phyloP scores from a whole-genome alignment of 139 green algal species.

The Edaphochlamys debaryana region DNA sequence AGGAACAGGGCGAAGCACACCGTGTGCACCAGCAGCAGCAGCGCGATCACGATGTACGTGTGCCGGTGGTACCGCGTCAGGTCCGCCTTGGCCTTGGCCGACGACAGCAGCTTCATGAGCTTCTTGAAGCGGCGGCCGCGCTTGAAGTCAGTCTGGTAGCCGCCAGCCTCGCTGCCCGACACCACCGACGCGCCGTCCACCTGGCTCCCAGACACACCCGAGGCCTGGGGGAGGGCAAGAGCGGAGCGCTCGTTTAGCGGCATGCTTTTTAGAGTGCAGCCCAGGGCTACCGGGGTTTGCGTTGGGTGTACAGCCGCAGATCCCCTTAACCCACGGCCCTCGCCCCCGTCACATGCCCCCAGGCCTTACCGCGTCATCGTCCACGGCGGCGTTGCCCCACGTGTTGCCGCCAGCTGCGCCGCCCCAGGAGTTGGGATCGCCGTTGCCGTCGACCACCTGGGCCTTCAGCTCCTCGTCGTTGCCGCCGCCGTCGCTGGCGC shows the following conservation, averaged over 20 bases:
- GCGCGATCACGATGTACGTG: constrained; percentile 26
- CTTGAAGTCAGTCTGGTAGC: constrained; percentile 58
- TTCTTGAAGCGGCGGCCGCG: constrained; percentile 52
- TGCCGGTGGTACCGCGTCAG: constrained; percentile 35
- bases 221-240: constrained; percentile 29
- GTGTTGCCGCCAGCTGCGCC: background rate
- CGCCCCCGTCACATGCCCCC: too few species aligned
- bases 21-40: constrained; percentile 46
- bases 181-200: constrained; percentile 22
- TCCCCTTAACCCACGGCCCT: background rate
- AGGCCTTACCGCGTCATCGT: constrained; percentile 32
- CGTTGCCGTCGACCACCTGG: background rate
- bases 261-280: too few species aligned
- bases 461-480: background rate
- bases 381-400: background rate
- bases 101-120: constrained; percentile 46
- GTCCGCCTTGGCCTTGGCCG: constrained; percentile 36
- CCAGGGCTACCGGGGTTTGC: too few species aligned
- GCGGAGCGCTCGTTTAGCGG: too few species aligned
- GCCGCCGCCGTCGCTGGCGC: background rate
- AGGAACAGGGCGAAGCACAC: constrained; percentile 41
- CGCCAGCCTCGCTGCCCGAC: constrained; percentile 43
- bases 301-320: too few species aligned
- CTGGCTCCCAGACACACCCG: constrained; percentile 39
- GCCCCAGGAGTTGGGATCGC: constrained; percentile 7